These are phyloP conservation scores for Schizosaccharomyces osmophilus DNA, from an alignment of 805 yeast species.

Conservation along the genomic window DNA sequence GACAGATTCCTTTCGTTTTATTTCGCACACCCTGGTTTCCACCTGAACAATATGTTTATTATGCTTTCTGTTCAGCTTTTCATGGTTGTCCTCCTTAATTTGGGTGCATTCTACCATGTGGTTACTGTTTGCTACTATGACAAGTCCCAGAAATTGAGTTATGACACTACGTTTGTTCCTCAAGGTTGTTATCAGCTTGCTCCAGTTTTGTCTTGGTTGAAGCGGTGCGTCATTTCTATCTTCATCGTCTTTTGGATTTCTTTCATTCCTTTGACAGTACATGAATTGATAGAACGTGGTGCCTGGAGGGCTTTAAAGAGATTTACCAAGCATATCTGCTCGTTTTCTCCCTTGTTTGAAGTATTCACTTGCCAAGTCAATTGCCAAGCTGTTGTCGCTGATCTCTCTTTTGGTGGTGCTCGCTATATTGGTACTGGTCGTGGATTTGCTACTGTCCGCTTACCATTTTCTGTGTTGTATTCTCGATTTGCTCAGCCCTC, in stretches of 20 bases:
- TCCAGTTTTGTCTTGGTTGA: conserved; percentile 80
- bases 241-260: conserved; percentile 84
- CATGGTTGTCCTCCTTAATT: conserved; percentile 51
- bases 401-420: conserved; percentile 78
- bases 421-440: conserved; percentile 78
- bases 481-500: conserved; percentile 55
- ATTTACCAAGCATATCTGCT: conserved; percentile 47
- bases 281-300: conserved; percentile 74
- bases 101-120: conserved; percentile 59
- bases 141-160: conserved; percentile 39
- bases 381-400: conserved; percentile 49
- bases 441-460: conserved; percentile 72
- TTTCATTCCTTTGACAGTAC: conserved; percentile 65
- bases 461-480: conserved; percentile 46
- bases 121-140: conserved; percentile 43
- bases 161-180: conserved; percentile 39
- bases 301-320: conserved; percentile 46
- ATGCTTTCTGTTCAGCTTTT: conserved; percentile 69
- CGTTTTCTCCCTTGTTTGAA: conserved; percentile 77
- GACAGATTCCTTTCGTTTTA: conserved; percentile 80
- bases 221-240: conserved; percentile 66
- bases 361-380: conserved; percentile 88
- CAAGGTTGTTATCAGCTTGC: conserved; percentile 63
- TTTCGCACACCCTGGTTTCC: conserved; percentile 94
- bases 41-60: conserved; percentile 70